Evolutionary conservation across 805 yeast species (phyloP).

Genomic region (Kuraishia cidri): DNA sequence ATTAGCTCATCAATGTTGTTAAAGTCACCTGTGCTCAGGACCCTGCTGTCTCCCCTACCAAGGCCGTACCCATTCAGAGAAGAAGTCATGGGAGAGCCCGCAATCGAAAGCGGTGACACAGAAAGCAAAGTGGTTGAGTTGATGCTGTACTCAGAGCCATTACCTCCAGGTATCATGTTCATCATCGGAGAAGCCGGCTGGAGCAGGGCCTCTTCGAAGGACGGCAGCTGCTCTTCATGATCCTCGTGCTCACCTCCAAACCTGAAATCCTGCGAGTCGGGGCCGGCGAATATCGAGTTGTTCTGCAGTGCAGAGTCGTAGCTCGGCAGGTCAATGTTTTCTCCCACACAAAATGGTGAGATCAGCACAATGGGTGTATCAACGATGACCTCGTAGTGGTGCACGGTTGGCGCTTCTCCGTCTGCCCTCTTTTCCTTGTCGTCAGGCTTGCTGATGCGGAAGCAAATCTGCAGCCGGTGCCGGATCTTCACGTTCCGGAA

Average conservation of each 20-base stretch:
- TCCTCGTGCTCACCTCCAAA: constrained; percentile 3
- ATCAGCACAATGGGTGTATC: constrained; percentile 63
- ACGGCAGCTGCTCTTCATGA: constrained; percentile 32
- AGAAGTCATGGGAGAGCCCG: constrained; percentile 4
- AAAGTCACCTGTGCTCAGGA: constrained; percentile 16
- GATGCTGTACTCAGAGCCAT: constrained; percentile 23
- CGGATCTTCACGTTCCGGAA: constrained; percentile 52
- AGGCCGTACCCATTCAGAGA: neutral
- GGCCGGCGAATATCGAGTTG: constrained; percentile 22
- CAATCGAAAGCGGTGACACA: constrained; percentile 27
- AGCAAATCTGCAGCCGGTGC: constrained; percentile 64
- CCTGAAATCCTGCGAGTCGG: constrained; percentile 12
- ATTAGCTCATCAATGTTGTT: constrained; percentile 2
- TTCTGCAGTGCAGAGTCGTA: constrained; percentile 17
- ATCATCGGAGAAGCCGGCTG: constrained; percentile 36
- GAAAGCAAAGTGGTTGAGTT: constrained; percentile 29
- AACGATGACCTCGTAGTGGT: constrained; percentile 73
- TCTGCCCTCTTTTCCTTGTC: constrained; percentile 10
- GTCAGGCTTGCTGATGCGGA: constrained; percentile 53
- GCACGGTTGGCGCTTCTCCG: constrained; percentile 34
- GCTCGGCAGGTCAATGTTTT: constrained; percentile 29
- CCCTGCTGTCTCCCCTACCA: neutral
- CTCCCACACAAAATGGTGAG: constrained; percentile 26
- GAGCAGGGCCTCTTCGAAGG: constrained; percentile 58
- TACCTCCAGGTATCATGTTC: no score